Percentiles rank a stretch among this genome's conserved stretches.
Conservation (phyloP, 2,329 filamentous ascomycete genomes). For the Phoma sp. region DNA sequence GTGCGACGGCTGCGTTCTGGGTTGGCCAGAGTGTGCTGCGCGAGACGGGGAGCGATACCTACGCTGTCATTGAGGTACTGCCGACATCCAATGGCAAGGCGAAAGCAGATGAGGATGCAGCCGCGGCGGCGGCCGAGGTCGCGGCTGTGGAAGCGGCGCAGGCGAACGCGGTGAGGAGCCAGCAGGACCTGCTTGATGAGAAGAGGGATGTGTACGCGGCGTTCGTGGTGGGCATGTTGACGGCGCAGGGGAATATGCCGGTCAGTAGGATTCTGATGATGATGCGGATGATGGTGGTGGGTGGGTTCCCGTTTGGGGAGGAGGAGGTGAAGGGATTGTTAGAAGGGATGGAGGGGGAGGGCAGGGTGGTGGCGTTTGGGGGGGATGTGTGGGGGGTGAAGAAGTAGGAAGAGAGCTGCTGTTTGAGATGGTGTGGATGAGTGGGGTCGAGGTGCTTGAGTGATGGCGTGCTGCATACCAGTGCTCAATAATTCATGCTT, state of each 20-base stretch:
- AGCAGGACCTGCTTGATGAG: conserved; percentile 68
- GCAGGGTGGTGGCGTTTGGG: conserved; percentile 37
- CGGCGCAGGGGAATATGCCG: conserved; percentile 86
- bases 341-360: conserved; percentile 65
- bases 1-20: conserved; percentile 74
- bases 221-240: conserved; percentile 94
- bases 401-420: neutral
- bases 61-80: conserved; percentile 69
- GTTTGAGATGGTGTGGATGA: no score
- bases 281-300: conserved; percentile 88
- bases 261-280: conserved; percentile 86
- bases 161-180: conserved; percentile 55
- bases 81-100: conserved; percentile 17
- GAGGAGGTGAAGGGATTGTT: conserved; percentile 87
- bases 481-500: no score
- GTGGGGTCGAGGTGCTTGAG: no score
- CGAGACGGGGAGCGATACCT: conserved; percentile 56
- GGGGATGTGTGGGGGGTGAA: conserved; percentile 43
- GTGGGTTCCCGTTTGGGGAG: conserved; percentile 86
- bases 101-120: conserved; percentile 40
- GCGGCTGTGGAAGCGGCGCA: conserved; percentile 46
- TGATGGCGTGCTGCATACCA: no score
- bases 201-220: conserved; percentile 81
- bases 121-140: conserved; percentile 46
- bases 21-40: conserved; percentile 70